phyloP scores from a whole-genome alignment of 2,329 filamentous ascomycete species.

The Didymella arachidicola region DNA sequence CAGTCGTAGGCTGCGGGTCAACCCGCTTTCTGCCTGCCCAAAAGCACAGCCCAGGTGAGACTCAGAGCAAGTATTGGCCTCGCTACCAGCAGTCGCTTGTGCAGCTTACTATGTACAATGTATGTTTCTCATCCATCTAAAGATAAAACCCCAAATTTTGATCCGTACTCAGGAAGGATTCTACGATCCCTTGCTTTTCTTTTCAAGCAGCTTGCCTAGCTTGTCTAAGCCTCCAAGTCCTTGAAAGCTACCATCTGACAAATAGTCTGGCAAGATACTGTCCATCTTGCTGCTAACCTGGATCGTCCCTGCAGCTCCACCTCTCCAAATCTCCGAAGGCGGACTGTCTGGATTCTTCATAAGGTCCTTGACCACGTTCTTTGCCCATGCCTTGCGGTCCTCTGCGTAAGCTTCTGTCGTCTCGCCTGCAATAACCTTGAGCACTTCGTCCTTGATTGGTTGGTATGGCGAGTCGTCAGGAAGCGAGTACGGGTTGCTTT shows the following conservation, averaged over 20 bases:
- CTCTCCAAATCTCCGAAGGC: constrained; percentile 22
- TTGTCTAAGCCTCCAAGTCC: constrained; percentile 17
- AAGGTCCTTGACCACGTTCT: constrained; percentile 21
- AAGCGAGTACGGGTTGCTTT: constrained; percentile 8
- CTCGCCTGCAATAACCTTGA: constrained; percentile 15
- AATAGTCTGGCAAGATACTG: constrained; percentile 15
- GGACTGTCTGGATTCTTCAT: constrained; percentile 18
- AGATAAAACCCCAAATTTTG: too few species aligned
- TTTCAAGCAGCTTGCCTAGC: constrained; percentile 14
- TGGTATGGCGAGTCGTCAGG: constrained; percentile 17
- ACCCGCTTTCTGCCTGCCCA: not conserved
- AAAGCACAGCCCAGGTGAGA: not conserved
- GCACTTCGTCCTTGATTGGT: constrained; percentile 19
- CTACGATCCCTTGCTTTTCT: constrained; percentile 8
- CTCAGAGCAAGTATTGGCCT: not conserved
- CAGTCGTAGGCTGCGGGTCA: not conserved
- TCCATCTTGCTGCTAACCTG: constrained; percentile 16
- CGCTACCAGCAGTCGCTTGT: not conserved
- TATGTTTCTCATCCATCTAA: too few species aligned
- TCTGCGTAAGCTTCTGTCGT: constrained; percentile 19
- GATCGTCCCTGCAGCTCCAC: constrained; percentile 15
- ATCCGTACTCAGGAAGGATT: too few species aligned
- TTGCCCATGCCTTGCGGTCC: constrained; percentile 20
- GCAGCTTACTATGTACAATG: not conserved
- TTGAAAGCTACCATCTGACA: constrained; percentile 18